Evolutionary conservation across 257 asterid species (phyloP).

Genomic region (Penstemon barbatus): DNA sequence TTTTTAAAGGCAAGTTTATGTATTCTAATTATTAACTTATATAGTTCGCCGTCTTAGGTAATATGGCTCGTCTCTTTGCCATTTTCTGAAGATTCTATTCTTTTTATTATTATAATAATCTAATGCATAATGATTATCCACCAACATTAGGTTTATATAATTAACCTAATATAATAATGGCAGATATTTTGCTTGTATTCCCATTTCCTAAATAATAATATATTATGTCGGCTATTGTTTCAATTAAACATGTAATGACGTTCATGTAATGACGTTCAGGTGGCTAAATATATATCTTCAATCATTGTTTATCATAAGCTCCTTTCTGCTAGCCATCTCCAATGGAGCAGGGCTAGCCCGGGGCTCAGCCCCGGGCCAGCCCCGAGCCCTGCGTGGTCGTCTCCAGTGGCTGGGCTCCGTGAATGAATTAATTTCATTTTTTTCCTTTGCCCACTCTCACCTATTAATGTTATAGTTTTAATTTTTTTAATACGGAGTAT

Average conservation of each 20-base stretch:
- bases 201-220: neutral
- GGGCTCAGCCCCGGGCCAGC: no score
- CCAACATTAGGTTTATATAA: neutral
- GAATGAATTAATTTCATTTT: no score
- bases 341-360: no score
- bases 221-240: neutral
- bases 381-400: no score
- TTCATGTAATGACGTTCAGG: no score
- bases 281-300: no score
- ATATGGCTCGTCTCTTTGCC: slow-evolving; percentile 16
- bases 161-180: neutral
- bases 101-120: neutral
- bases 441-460: no score
- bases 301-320: no score
- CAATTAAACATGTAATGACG: neutral
- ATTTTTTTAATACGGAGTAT: no score
- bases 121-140: neutral
- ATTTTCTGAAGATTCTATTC: slow-evolving; percentile 26
- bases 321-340: no score
- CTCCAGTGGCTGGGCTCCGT: no score
- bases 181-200: neutral
- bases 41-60: slow-evolving; percentile 17
- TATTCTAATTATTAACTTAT: slow-evolving; percentile 20
- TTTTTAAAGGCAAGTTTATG: neutral
- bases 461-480: no score